phyloP scores from a whole-genome alignment of 352 stramenopile genomes.

The Nothophytophthora sp. region DNA sequence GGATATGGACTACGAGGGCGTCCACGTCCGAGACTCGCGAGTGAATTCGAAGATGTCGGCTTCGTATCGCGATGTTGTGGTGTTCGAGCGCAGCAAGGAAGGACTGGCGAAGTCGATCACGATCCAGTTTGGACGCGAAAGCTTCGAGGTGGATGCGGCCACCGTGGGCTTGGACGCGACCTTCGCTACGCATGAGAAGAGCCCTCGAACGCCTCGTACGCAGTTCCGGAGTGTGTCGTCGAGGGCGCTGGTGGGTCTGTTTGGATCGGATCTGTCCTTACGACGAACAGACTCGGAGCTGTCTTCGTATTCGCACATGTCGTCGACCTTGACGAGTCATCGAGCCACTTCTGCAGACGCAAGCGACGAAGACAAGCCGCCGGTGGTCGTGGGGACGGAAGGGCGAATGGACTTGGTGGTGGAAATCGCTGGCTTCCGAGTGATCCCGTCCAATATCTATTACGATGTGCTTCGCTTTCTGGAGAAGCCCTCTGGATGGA shows the following conservation, averaged over 20 bases:
- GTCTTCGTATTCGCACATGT: conserved; percentile 27
- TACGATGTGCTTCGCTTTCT: conserved; percentile 79
- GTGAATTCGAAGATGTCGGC: conserved; percentile 51
- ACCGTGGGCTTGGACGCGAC: conserved; percentile 43
- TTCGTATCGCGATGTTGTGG: conserved; percentile 73
- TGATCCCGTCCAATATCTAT: conserved; percentile 85
- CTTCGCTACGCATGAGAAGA: conserved; percentile 30
- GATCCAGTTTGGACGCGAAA: conserved; percentile 58
- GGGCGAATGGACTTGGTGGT: conserved; percentile 65
- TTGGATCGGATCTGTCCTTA: conserved; percentile 35
- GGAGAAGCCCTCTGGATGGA: conserved; percentile 26
- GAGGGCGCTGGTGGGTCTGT: conserved; percentile 33
- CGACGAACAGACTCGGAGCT: conserved; percentile 35
- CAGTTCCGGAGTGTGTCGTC: conserved; percentile 47
- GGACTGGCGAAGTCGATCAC: conserved; percentile 57
- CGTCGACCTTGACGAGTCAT: conserved; percentile 24
- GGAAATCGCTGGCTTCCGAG: conserved; percentile 73
- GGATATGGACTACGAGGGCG: conserved; percentile 51
- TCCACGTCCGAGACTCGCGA: conserved; percentile 74
- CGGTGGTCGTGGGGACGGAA: conserved; percentile 23
- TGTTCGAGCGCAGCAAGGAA: conserved; percentile 57
- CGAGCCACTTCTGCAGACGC: conserved; percentile 11
- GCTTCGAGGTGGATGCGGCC: conserved; percentile 36
- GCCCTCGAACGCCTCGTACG: conserved; percentile 20
- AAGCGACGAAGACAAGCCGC: conserved; percentile 13